phyloP scores from a whole-genome alignment of 257 asterid species.

The Nicotiana tabacum region DNA sequence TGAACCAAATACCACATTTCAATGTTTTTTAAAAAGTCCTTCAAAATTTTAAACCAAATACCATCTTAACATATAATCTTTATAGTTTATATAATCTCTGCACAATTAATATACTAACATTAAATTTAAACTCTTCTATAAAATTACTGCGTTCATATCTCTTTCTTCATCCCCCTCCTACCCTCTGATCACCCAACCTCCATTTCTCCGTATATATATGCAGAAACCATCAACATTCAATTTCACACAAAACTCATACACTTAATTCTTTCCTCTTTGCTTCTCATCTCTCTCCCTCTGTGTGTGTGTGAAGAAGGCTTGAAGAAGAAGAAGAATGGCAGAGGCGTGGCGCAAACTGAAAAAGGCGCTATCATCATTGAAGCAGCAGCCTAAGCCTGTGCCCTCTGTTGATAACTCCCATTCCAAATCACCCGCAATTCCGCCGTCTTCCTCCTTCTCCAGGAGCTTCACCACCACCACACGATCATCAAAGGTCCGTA shows the following conservation, averaged over 20 bases:
- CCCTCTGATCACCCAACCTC: not conserved
- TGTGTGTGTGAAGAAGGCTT: too few relatives aligned
- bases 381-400: not conserved
- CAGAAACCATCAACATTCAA: not conserved
- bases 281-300: not conserved
- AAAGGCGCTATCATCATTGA: conserved; percentile 12
- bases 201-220: not conserved
- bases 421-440: conserved; percentile 4
- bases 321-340: conserved; percentile 9
- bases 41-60: too few relatives aligned
- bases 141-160: too few relatives aligned
- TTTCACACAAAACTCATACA: not conserved
- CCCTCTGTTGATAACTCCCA: not conserved
- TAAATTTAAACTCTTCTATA: too few relatives aligned
- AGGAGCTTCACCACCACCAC: conserved; percentile 11
- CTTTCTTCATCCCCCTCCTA: too few relatives aligned
- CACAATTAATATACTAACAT: too few relatives aligned
- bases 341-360: conserved; percentile 22
- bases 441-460: not conserved
- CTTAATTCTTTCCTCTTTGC: not conserved
- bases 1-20: too few relatives aligned
- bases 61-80: too few relatives aligned
- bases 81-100: too few relatives aligned
- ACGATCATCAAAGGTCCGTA: conserved; percentile 13
- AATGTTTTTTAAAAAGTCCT: too few relatives aligned